Evolutionary conservation across 2,329 filamentous ascomycete genomes (phyloP).

Genomic region (Torrubiellomyces zombiae): DNA sequence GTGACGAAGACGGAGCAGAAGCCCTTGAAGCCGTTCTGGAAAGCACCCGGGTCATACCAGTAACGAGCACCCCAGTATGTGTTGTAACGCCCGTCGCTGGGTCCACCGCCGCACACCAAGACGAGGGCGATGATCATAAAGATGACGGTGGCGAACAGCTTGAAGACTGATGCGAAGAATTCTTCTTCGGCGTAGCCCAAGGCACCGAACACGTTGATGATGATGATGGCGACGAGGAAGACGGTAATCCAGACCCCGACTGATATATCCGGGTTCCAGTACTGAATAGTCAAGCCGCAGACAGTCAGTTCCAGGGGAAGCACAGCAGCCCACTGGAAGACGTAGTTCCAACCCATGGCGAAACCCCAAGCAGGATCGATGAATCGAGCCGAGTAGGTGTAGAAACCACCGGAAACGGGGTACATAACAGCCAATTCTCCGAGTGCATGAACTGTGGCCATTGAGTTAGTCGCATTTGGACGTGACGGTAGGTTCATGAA

Average conservation of each 20-base stretch:
- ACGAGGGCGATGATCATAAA: constrained; percentile 45
- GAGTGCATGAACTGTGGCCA: constrained; percentile 29
- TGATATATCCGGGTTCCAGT: constrained; percentile 28
- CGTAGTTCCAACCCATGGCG: constrained; percentile 33
- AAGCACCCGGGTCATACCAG: constrained; percentile 36
- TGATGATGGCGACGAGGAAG: constrained; percentile 28
- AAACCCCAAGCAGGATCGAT: constrained; percentile 42
- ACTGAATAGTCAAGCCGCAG: constrained; percentile 31
- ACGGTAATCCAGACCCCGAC: constrained; percentile 32
- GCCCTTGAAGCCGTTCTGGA: constrained; percentile 59
- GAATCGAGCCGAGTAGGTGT: constrained; percentile 40
- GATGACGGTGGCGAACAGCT: constrained; percentile 35
- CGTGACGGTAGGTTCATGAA: too few relatives aligned
- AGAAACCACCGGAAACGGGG: constrained; percentile 42
- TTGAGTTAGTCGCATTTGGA: too few relatives aligned
- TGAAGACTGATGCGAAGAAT: constrained; percentile 33
- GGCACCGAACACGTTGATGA: constrained; percentile 34
- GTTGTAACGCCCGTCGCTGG: constrained; percentile 25
- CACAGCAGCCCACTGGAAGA: constrained; percentile 30
- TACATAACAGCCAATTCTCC: constrained; percentile 42
- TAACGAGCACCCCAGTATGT: constrained; percentile 32
- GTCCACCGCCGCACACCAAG: constrained; percentile 42
- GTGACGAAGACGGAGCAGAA: constrained; percentile 58
- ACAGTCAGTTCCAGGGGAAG: constrained; percentile 31
- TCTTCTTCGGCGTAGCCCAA: constrained; percentile 34